A percentile compares a stretch with the other conserved stretches of the same genome.
These are phyloP conservation scores for Kluyveromyces aestuarii DNA, from an alignment of 805 yeast genomes.

Conservation along the genomic window DNA sequence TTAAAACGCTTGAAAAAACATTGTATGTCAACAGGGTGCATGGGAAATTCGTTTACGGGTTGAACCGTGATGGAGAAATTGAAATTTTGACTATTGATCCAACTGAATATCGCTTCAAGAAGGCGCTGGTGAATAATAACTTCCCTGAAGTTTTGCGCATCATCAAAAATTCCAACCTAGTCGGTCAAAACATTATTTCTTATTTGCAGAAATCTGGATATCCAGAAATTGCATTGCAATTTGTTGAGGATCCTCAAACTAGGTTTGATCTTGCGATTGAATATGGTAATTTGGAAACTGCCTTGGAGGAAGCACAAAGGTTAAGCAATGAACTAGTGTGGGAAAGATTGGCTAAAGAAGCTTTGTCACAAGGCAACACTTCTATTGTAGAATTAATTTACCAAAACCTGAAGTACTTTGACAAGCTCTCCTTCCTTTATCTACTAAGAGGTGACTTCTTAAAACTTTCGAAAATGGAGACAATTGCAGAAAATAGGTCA, in stretches of 20 bases:
- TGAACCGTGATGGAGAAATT: slow-evolving; percentile 79
- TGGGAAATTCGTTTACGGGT: slow-evolving; percentile 66
- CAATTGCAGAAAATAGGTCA: slow-evolving; percentile 81
- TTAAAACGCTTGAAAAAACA: slow-evolving; percentile 85
- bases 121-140: slow-evolving; percentile 81
- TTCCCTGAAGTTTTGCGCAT: slow-evolving; percentile 86
- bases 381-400: slow-evolving; percentile 78
- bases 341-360: slow-evolving; percentile 79
- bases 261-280: slow-evolving; percentile 93
- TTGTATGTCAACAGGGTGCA: slow-evolving; percentile 67
- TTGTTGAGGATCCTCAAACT: slow-evolving; percentile 93
- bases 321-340: slow-evolving; percentile 63
- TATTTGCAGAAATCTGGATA: slow-evolving; percentile 91
- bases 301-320: slow-evolving; percentile 78
- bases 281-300: slow-evolving; percentile 80
- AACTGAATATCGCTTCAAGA: slow-evolving; percentile 93
- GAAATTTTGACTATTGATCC: slow-evolving; percentile 80
- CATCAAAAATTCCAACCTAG: slow-evolving; percentile 80
- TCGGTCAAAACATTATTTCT: slow-evolving; percentile 94
- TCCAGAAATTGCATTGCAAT: slow-evolving; percentile 95
- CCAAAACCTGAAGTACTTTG: slow-evolving; percentile 80
- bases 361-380: slow-evolving; percentile 81
- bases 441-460: slow-evolving; percentile 71
- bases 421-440: slow-evolving; percentile 83
- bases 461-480: slow-evolving; percentile 75